Conservation (phyloP, 2,329 filamentous ascomycete species). For the Xylariales sp. region DNA sequence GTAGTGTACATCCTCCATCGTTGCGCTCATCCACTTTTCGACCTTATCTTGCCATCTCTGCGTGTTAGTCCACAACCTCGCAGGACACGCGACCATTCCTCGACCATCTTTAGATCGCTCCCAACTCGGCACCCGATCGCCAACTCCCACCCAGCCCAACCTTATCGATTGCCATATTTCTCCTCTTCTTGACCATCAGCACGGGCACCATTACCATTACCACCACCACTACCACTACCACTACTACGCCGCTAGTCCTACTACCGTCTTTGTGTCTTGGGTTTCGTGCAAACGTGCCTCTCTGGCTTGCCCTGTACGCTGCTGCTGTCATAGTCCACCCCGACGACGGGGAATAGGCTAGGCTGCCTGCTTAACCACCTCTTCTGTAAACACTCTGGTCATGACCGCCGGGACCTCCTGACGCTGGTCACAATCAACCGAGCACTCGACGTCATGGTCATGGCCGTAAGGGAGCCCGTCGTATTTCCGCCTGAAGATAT, state of each 20-base stretch:
- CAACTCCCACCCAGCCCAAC: constrained; percentile 21
- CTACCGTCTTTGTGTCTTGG: background rate
- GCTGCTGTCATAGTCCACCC: constrained; percentile 8
- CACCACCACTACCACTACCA: background rate
- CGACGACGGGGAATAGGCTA: constrained; percentile 22
- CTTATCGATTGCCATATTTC: constrained; percentile 28
- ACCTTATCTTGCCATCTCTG: constrained; percentile 19
- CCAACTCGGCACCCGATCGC: constrained; percentile 29
- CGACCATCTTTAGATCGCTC: constrained; percentile 1
- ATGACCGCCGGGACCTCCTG: constrained; percentile 40
- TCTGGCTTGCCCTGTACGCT: background rate
- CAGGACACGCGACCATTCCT: constrained; percentile 33
- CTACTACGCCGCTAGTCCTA: background rate
- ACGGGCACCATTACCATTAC: background rate
- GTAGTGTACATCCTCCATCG: background rate
- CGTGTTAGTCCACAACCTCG: constrained; percentile 16
- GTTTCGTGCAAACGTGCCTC: background rate
- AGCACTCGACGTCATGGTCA: constrained; percentile 42
- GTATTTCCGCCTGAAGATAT: constrained; percentile 44
- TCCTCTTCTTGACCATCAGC: constrained; percentile 18
- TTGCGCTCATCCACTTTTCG: constrained; percentile 19
- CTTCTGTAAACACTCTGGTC: constrained; percentile 33
- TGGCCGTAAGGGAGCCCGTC: constrained; percentile 42
- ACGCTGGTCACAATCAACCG: constrained; percentile 27
- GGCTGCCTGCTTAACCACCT: constrained; percentile 6